Evolutionary conservation across 306 rosid species (phyloP).

Genomic region (Fragaria ananassa): DNA sequence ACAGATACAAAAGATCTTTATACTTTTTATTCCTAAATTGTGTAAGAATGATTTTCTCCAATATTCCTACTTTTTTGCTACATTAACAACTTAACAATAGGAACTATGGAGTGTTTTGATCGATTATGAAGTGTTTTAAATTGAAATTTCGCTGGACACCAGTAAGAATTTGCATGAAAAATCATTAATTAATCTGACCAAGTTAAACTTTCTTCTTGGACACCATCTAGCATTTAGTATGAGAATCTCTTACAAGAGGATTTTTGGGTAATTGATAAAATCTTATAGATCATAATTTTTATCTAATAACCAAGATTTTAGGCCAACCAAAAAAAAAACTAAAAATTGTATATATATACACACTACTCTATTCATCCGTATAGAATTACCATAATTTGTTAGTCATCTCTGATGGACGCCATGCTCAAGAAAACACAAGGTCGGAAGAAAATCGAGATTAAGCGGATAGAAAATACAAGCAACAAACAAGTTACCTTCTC

Average conservation of each 20-base stretch:
- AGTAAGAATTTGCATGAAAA: neutral
- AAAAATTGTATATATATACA: neutral
- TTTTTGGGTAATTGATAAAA: neutral
- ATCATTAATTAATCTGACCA: too few relatives aligned
- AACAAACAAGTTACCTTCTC: constrained; percentile 15
- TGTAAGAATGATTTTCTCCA: neutral
- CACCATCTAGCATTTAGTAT: neutral
- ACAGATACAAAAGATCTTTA: neutral
- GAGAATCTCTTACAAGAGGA: neutral
- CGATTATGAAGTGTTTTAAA: neutral
- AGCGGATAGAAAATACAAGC: constrained; percentile 1
- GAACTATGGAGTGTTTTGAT: too few relatives aligned
- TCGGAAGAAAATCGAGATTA: constrained; percentile 3
- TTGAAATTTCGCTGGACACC: neutral
- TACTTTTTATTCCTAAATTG: neutral
- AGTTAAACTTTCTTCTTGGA: too few relatives aligned
- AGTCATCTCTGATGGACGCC: neutral
- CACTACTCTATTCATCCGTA: neutral
- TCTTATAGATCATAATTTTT: neutral
- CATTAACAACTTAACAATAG: too few relatives aligned
- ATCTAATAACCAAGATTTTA: neutral
- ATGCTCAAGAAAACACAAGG: constrained; percentile 3
- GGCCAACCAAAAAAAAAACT: neutral
- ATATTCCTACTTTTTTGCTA: neutral
- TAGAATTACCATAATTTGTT: neutral